Base-by-base conservation (phyloP, 2,329 filamentous ascomycete species). In the Chaetothyriales sp. region DNA sequence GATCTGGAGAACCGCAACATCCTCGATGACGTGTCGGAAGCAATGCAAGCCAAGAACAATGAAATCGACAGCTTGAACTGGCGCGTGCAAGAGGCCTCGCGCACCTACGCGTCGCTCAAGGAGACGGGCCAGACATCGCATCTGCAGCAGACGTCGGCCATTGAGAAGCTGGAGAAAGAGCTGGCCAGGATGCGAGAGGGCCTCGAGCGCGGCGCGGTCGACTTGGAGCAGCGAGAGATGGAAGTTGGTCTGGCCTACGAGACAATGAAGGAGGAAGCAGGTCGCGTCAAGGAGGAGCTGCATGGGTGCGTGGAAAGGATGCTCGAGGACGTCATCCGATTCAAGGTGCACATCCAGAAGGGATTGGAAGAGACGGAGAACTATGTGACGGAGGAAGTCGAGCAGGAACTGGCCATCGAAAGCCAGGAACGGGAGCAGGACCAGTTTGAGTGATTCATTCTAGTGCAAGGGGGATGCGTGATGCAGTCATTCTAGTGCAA, bases 141-240 rank as follows among this genome's bases (percentile, higher is more conserved):
- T 70, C 80, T 90, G 65, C 84, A 83, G 6, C 87, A 83, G 2
- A 92, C 97, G 65, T 82, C 89, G 7, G 90, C 97, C 67, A 95
- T 98, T 62, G 92, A 98, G 69, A 92, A 92, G 73, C 94, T 95
- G 84, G 92, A 98, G 70, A 95, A 95, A 69, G 89, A 98, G 67
- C 73, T 98, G n/a, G 85, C 86, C 46, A 50, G 58, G 4, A 62
- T 62, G 56, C 49, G 60, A 1, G 58, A 60, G 40, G 59, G 56
- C 3, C 37, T 61, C 48, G 60, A 64, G 20, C 59, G 58, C 13
- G 58, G 59, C 4, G 53, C 65, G 20, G 69, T 71, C 5, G 70
- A 70, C 10, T 59, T 72, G 25, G 69, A 72, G 56, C 97, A 46
- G 82, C 90, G 33, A 89, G 98, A 59, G 45, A 60, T 62, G 50